phyloP scores from a whole-genome alignment of 768 basidiomycete genomes.

The Naganishia onofrii region DNA sequence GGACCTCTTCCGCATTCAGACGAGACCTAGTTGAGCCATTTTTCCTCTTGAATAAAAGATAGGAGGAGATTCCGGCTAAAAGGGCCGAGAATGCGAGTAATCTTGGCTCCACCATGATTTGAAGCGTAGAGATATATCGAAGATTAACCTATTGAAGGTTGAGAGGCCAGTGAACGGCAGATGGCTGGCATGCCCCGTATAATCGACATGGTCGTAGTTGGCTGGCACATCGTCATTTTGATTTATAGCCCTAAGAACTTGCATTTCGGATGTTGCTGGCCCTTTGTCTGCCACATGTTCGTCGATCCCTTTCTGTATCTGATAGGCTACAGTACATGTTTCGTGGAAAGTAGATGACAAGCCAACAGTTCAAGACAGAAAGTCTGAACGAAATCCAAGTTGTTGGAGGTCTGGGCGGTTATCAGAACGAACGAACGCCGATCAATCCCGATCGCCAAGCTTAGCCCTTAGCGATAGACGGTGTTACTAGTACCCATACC shows the following conservation, averaged over 20 bases:
- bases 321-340: too few relatives aligned
- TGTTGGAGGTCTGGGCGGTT: too few relatives aligned
- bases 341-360: too few relatives aligned
- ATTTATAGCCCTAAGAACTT: neutral
- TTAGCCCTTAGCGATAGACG: neutral
- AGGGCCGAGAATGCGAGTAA: constrained; percentile 12
- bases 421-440: too few relatives aligned
- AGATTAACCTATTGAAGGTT: too few relatives aligned
- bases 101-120: constrained; percentile 2
- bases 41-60: neutral
- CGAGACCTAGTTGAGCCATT: neutral
- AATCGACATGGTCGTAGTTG: neutral
- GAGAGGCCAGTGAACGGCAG: too few relatives aligned
- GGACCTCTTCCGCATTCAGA: too few relatives aligned
- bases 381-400: too few relatives aligned
- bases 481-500: too few relatives aligned
- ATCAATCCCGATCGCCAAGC: constrained; percentile 23
- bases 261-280: neutral
- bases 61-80: neutral
- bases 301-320: neutral
- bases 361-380: too few relatives aligned
- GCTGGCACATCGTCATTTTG: neutral
- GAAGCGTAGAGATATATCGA: too few relatives aligned
- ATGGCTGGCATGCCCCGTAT: too few relatives aligned
- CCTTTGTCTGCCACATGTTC: neutral